Base-by-base conservation (phyloP, 106 monocot genomes). In the Chionographis japonica region DNA sequence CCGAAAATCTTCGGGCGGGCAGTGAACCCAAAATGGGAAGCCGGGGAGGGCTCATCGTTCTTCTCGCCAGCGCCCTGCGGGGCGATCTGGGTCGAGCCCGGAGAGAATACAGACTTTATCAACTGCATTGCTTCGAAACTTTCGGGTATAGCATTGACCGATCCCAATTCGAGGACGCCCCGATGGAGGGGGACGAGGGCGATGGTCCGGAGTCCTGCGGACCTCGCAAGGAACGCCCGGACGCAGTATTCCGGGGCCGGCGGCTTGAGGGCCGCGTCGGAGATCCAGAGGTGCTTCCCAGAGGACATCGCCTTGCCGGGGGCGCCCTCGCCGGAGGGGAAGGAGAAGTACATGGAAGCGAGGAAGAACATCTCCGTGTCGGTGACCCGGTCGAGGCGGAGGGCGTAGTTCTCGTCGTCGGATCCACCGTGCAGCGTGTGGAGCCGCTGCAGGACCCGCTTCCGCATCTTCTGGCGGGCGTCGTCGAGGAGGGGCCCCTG, bases 271-370 rank as follows among this genome's bases (percentile, higher is more conserved):
- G 56, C 43, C 6, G 72, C 18, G 11, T 83, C 85, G 1, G 78
- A 20, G 60, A 83, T 42, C 95, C 95, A 95, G 4, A 84, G 4
- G 60, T 81, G 91, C 65, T 82, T 86, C 12, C 84, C 67, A n/a
- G 79, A 64, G 6, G 37, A 59, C 3, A 91, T 58, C 2, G 66
- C 84, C 50, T 71, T 78, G 6, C 95, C 95, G 2, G 95, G 94
- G 1, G 72, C 94, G 37, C 85, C 88, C 4, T 70, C 68, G 20
- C 94, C 88, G 11, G 40, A 57, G 14, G 79, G 83, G 72, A 95
- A 91, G 6, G 85, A 69, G 77, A 95, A 95, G 77, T 95, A 95
- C 94, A 91, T 95, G 37, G 91, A 91, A 4, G 83, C 62, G 2
- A 91, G 79, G 67, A 91, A 95, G 82, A 85, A 92, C 83, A 88